Conservation (phyloP, 768 basidiomycete genomes). For the Clitopilus hobsonii region DNA sequence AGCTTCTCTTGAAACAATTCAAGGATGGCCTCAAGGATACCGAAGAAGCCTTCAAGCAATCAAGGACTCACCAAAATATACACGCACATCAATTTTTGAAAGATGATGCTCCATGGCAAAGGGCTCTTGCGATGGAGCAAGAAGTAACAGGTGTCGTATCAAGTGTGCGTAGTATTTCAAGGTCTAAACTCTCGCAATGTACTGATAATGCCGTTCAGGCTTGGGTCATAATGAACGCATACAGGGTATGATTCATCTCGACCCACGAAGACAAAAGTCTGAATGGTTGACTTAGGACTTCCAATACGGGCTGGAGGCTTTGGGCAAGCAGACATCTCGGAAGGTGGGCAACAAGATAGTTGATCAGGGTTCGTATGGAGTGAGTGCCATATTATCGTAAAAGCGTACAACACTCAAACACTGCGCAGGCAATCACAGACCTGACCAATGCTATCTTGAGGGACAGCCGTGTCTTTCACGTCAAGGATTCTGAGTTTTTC, state of each 20-base stretch:
- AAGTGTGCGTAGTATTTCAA: constrained; percentile 11
- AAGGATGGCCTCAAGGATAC: constrained; percentile 21
- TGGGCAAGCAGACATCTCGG: constrained; percentile 15
- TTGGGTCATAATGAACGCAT: constrained; percentile 26
- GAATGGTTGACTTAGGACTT: neutral
- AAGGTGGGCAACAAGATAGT: neutral
- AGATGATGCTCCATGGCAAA: constrained; percentile 20
- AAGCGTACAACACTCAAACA: no score
- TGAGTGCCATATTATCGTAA: no score
- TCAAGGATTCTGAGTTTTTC: constrained; percentile 26
- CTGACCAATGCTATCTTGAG: constrained; percentile 34
- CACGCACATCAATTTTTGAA: neutral
- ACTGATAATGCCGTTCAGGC: constrained; percentile 18
- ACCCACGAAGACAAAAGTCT: neutral
- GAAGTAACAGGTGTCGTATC: constrained; percentile 12
- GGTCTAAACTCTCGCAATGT: no score
- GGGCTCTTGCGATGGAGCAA: constrained; percentile 17
- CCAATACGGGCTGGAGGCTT: neutral
- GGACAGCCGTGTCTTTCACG: constrained; percentile 34
- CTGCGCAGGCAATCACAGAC: constrained; percentile 20
- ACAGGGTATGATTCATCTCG: constrained; percentile 17
- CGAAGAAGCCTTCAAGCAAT: constrained; percentile 4
- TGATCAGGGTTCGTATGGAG: neutral
- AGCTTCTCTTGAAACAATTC: constrained; percentile 31
- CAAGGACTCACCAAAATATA: neutral